Percentiles rank a stretch among this genome's conserved stretches.
Conservation (phyloP, 139 green algal species). For the Chlorella sp. region DNA sequence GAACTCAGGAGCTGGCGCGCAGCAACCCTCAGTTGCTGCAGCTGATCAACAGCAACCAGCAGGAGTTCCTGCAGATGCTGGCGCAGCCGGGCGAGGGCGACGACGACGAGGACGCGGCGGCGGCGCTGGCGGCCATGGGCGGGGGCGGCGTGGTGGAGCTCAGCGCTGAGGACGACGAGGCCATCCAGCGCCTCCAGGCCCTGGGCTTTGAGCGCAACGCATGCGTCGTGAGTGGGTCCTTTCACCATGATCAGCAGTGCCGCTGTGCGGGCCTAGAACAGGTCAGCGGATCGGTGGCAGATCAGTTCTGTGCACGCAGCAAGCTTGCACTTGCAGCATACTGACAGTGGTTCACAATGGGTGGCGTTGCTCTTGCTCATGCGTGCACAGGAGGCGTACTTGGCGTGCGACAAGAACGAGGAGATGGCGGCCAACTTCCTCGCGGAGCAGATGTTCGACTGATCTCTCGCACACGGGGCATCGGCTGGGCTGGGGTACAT, state of each 20-base stretch:
- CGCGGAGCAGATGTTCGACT: conserved; percentile 70
- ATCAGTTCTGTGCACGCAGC: too few species aligned
- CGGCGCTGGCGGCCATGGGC: conserved; percentile 26
- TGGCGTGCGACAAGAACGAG: conserved; percentile 96
- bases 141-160: conserved; percentile 50
- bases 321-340: too few species aligned
- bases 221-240: conserved; percentile 42
- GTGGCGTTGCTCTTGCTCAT: background rate
- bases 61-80: conserved; percentile 89
- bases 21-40: conserved; percentile 83
- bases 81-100: conserved; percentile 13
- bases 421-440: conserved; percentile 95
- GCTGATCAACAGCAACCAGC: conserved; percentile 75
- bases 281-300: too few species aligned
- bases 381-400: conserved; percentile 70
- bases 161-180: conserved; percentile 65
- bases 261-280: too few species aligned
- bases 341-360: too few species aligned
- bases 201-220: conserved; percentile 84
- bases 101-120: conserved; percentile 4
- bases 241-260: too few species aligned
- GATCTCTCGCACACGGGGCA: background rate
- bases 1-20: conserved; percentile 88
- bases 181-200: conserved; percentile 71
- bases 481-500: background rate